phyloP scores from a whole-genome alignment of 208 protist genomes.

The Ichthyophonus hoferi region DNA sequence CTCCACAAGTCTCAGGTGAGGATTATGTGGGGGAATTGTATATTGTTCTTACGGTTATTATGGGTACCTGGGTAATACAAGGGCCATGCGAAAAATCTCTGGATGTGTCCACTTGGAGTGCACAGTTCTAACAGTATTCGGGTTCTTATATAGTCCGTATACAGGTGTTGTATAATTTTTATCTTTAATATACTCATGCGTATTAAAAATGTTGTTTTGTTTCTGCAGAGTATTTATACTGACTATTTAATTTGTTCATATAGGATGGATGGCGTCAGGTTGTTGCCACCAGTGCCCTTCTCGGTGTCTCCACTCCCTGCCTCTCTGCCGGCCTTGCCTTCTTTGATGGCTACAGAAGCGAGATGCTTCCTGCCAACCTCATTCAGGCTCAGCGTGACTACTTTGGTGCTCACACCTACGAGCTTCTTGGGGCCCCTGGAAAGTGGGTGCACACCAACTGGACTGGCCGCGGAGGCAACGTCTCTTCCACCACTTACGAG shows the following conservation, averaged over 20 bases:
- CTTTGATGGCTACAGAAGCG: conserved; percentile 68
- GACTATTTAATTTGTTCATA: too few species aligned
- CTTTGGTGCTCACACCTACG: conserved; percentile 84
- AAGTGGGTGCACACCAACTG: conserved; percentile 67
- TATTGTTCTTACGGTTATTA: too few species aligned
- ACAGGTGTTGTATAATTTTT: too few species aligned
- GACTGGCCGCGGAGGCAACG: conserved; percentile 53
- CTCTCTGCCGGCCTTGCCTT: conserved; percentile 69
- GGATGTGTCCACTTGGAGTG: too few species aligned
- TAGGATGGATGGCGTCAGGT: conserved; percentile 59
- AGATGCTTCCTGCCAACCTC: conserved; percentile 71
- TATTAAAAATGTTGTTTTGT: too few species aligned
- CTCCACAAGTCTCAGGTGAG: conserved; percentile 41
- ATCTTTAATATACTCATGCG: too few species aligned
- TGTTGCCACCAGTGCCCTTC: conserved; percentile 34
- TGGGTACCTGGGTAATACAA: too few species aligned
- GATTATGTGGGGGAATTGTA: too few species aligned
- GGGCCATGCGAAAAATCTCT: too few species aligned
- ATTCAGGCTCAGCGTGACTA: conserved; percentile 71
- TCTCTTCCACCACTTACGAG: conserved; percentile 45
- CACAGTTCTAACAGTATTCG: too few species aligned
- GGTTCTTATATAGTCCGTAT: too few species aligned
- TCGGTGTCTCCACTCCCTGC: conserved; percentile 69
- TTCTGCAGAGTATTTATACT: too few species aligned
- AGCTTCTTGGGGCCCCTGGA: conserved; percentile 63